phyloP scores from a whole-genome alignment of 176 grass and related monocot genomes.

The Eleusine indica region DNA sequence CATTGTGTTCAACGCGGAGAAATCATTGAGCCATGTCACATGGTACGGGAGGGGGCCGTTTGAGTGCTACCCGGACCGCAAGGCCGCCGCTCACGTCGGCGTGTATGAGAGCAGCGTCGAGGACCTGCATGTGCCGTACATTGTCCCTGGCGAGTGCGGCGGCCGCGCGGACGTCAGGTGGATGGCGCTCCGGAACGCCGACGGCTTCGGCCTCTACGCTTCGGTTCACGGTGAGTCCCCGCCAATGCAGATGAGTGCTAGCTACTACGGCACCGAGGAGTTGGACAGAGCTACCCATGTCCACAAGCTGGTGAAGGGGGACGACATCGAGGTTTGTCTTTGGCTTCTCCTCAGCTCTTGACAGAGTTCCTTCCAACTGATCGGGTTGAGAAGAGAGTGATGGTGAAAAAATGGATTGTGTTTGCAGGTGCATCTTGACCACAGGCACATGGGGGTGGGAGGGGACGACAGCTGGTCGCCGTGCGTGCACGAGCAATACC shows the following conservation, averaged over 20 bases:
- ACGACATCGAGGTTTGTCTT: conserved; percentile 75
- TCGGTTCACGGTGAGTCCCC: conserved; percentile 57
- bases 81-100: conserved; percentile 68
- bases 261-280: conserved; percentile 72
- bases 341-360: not conserved
- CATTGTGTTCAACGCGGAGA: conserved; percentile 60
- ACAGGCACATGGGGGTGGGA: conserved; percentile 87
- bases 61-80: conserved; percentile 95
- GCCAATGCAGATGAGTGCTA: conserved; percentile 89
- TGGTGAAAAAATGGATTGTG: not conserved
- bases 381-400: not conserved
- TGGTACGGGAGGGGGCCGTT: conserved; percentile 84
- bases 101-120: conserved; percentile 67
- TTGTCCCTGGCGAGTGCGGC: conserved; percentile 63
- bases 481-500: conserved; percentile 75
- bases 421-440: conserved; percentile 87
- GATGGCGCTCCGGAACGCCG: conserved; percentile 58
- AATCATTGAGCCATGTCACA: conserved; percentile 53
- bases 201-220: conserved; percentile 64
- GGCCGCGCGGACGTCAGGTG: conserved; percentile 74
- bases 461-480: conserved; percentile 94
- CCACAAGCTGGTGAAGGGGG: conserved; percentile 62
- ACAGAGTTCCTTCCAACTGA: not conserved
- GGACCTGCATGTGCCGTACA: conserved; percentile 87
- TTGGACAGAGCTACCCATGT: conserved; percentile 68